A percentile compares a stretch with the other conserved stretches of the same genome.
Evolutionary conservation across 2,329 filamentous ascomycete species (phyloP).

Genomic region (Lachnellula subtilissima): DNA sequence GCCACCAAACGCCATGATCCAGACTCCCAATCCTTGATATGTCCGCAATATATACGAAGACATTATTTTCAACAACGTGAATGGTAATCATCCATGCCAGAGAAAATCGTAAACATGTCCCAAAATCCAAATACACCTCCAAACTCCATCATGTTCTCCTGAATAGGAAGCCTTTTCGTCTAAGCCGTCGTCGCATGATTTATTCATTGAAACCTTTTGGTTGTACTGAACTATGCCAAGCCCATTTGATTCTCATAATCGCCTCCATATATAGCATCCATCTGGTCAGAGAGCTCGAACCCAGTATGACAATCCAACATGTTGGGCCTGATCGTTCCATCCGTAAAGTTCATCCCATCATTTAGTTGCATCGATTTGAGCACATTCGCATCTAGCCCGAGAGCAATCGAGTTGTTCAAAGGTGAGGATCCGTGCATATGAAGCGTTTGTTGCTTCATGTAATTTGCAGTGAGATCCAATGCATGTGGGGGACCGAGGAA

Average conservation of each 20-base stretch:
- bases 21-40: not conserved
- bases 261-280: conserved; percentile 13
- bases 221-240: not conserved
- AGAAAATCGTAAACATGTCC: not conserved
- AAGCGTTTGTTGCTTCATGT: conserved; percentile 17
- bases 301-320: conserved; percentile 19
- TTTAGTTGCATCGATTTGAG: conserved; percentile 20
- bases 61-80: not conserved
- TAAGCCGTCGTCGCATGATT: not conserved
- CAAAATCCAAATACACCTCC: not conserved
- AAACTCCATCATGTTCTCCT: not conserved
- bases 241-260: conserved; percentile 14
- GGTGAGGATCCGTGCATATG: conserved; percentile 14
- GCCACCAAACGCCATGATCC: not conserved
- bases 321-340: conserved; percentile 20
- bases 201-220: not conserved
- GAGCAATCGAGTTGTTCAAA: not conserved
- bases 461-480: conserved; percentile 22
- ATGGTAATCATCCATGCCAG: not conserved
- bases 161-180: not conserved
- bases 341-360: conserved; percentile 20
- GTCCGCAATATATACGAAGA: not conserved
- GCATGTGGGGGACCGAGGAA: conserved; percentile 19
- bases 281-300: conserved; percentile 12
- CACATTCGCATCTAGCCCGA: conserved; percentile 12